Evolutionary conservation across 768 basidiomycete genomes (phyloP).

Genomic region (Rhodotorula taiwanensis): DNA sequence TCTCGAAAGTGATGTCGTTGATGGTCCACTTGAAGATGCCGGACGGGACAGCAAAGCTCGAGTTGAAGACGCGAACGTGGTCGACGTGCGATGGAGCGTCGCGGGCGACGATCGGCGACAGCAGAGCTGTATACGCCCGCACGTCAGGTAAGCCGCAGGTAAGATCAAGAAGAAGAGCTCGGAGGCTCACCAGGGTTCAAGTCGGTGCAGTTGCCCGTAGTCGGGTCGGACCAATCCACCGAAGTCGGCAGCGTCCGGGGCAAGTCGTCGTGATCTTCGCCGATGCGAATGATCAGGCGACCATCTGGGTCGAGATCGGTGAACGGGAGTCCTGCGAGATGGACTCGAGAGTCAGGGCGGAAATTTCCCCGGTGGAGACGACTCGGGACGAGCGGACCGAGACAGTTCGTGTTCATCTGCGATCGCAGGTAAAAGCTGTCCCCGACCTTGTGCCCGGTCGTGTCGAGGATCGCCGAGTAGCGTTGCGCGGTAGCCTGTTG

Average conservation of each 20-base stretch:
- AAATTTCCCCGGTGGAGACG: background rate
- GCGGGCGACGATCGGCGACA: slow-evolving; percentile 4
- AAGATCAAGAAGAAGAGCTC: background rate
- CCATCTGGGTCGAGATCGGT: slow-evolving; percentile 12
- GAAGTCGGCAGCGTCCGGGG: background rate
- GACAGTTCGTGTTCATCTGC: slow-evolving; percentile 17
- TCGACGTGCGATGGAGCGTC: background rate
- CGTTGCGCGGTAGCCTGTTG: slow-evolving; percentile 31
- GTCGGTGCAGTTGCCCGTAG: slow-evolving; percentile 3
- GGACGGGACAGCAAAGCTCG: background rate
- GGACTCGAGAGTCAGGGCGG: background rate
- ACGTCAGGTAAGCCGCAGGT: background rate
- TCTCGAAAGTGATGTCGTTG: slow-evolving; percentile 12
- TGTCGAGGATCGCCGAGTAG: slow-evolving; percentile 38
- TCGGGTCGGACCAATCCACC: slow-evolving; percentile 8
- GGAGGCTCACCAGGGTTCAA: slow-evolving; percentile 3
- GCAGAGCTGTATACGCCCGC: background rate
- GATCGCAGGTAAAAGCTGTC: slow-evolving; percentile 24
- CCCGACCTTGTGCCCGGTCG: slow-evolving; percentile 29
- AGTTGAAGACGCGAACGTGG: slow-evolving; percentile 2
- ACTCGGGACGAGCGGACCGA: background rate
- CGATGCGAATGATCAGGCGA: slow-evolving; percentile 13
- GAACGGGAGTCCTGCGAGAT: background rate
- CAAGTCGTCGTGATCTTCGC: background rate
- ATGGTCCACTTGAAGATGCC: slow-evolving; percentile 10